Base-by-base conservation (phyloP, 2,329 filamentous ascomycete species). In the Pyricularia pennisetigena region DNA sequence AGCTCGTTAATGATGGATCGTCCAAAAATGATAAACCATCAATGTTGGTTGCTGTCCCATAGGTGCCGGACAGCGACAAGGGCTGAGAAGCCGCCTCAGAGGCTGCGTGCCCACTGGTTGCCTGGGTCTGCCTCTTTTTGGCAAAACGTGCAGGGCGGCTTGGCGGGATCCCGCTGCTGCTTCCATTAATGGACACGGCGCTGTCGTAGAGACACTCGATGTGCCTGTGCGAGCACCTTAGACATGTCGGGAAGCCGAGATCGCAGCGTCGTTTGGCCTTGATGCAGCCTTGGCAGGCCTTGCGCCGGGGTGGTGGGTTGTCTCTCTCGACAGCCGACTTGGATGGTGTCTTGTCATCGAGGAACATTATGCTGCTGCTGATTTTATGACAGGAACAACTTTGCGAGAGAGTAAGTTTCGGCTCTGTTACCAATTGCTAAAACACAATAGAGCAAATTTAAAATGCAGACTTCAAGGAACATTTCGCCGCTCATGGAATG, bases 181-280 rank as follows among this genome's bases (percentile, higher is more conserved):
- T 12, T 10, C n/a, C 16, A 61, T 12, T 61, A 7, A n/a, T n/a
- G n/a, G 57, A 16, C 9, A 20, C 3, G 5, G 28, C 10, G 24
- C 32, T 23, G 23, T 67, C 57, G 70, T 86, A 87, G 4, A 78
- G 72, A 74, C 86, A 88, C 0, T 73, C 66, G 0, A 87, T 74
- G 1, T 76, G 75, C 30, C 84, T 80, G 68, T 82, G 80, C 0
- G 75, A 73, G 72, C 86, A 88, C 62, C 86, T 80, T 20, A 80
- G 75, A 71, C 86, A 89, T 14, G 79, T 73, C 1, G 85, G 86
- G 16, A 80, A 73, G 23, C 78, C 79, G 54, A 83, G 80, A 71
- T 85, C 83, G 73, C 86, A 88, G 65, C 82, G 82, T 16, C 86
- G 80, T 74, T 88, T 88, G 28, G 85, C 81, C 71, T 81, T 82